Base-by-base conservation (phyloP, 495 filamentous ascomycete species). In the Penicillium angulare region DNA sequence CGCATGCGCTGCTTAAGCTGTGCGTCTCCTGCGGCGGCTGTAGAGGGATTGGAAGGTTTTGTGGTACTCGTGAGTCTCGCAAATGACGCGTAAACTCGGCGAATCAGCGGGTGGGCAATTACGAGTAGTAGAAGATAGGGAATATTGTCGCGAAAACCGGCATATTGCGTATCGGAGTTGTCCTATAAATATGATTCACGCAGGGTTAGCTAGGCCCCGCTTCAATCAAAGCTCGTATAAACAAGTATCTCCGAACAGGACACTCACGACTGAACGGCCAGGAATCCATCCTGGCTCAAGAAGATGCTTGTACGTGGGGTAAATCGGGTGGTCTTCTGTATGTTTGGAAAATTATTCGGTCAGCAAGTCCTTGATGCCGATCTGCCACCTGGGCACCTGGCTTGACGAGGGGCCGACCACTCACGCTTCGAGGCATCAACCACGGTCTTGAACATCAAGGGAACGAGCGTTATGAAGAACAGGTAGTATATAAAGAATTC, bases 251-350 rank as follows among this genome's bases (percentile, higher is more conserved):
- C n/a, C 9, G 20, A 49, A 31, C 10, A 38, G 7, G 26, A 16
- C 23, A 69, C 86, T 66, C 76, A 90, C 87, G 33, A 97, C 89
- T 76, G 88, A 90, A 41, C 92, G 88, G 13, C 93, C 93, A n/a
- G 86, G 86, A 47, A 99, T 89, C 93, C 93, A 99, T 48, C 93
- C 95, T 8, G 82, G 76, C 0, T 82, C 86, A 15, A 99, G 80
- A 1, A 86, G 68, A 39, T 74, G 68, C 51, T 86, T 76, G 62
- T 86, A 97, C 53, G 82, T 88, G 29, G 76, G 53, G 64, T 95
- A 97, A 49, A 87, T 82, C 4, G 91, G 89, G 69, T 96, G 83
- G 31, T 80, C 85, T 44, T 88, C 91, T 96, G 70, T 96, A 80
- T n/a, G 20, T 80, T 85, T 50, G 86, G 87, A 90, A 63, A 16